Evolutionary conservation across 1,284 basidiomycete species (phyloP), one percentile per base, ranked within the genome.

Genomic region (Sparassis latifolia): DNA sequence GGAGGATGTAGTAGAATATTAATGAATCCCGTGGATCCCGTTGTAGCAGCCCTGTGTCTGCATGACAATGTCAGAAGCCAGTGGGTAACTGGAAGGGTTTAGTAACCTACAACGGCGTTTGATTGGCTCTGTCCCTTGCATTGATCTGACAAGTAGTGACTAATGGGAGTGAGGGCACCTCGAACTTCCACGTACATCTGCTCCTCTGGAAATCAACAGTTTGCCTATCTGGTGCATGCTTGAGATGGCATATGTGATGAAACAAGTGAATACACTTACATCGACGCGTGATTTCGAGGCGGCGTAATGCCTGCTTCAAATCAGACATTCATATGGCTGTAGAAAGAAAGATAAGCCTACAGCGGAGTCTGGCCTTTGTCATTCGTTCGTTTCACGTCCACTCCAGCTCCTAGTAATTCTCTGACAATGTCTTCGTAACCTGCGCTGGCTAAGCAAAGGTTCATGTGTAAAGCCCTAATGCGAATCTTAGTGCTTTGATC

Each of bases 11-110:
- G 69, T 27, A 97, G 75, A 41, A 97, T 72, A 31, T 78, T 78
- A 49, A 97, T 78, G 66, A 97, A 94, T 5, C 89, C 90, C 12
- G 82, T 82, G 35, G 92, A 92, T 32, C 93, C 93, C 5, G 90
- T 96, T 2, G 93, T 93, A n/a, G 93, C 91, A 47, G 94, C 94
- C 55, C 94, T 85, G 69, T 97, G 94, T 46, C 89, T 92, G 57
- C 47, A 54, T 20, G 52, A 57, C 41, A 59, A 55, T 20, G 53
- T 27, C 3, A 51, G 44, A 45, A 37, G 20, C 3, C 27, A 7
- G 55, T 52, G 54, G 59, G 55, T 47, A 53, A 55, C 56, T 52
- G 57, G 45, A 29, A 42, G 35, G 52, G 58, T 47, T 30, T 38
- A 40, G 45, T 43, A 33, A 69, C 87, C 48, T 62, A 92, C 90